Base-by-base conservation (phyloP, 768 basidiomycete species). In the Filobasidium wieringae region DNA sequence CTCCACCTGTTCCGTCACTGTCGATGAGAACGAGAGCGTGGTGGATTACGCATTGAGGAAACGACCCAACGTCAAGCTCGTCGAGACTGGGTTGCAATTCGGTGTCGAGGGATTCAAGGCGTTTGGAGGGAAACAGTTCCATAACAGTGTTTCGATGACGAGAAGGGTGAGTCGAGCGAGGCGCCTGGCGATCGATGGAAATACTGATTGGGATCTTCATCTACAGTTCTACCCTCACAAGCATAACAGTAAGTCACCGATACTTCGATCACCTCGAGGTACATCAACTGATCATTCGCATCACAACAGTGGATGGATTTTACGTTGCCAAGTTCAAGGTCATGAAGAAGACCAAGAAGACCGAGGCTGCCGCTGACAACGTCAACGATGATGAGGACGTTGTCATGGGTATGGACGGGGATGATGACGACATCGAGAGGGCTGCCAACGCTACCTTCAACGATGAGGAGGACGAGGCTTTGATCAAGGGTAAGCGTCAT, bases 261-360 rank as follows among this genome's bases (percentile, higher is more conserved):
- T 11, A 19, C 22, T 2, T 39, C 19, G 12, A n/a, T 31, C n/a
- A 41, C 15, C 7, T n/a, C 4, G 9, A 12, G 32, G 40, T 15
- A 3, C n/a, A 33, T 33, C 17, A 27, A 15, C 1, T 24, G 7
- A 29, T 52, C n/a, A 12, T 53, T 15, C n/a, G n/a, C 4, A 6
- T 34, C 15, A 14, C 12, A 29, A 17, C 47, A 66, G 65, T 97
- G 92, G 95, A 99, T 72, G 95, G 95, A 5, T 99, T 99, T 80
- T 99, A 81, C 73, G 92, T 97, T 55, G 93, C 93, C 59, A 97
- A 97, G 75, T 88, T 99, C 80, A 92, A 87, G 75, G 84, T 97
- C n/a, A 85, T 83, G 71, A 87, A 82, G 74, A 80, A 84, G 59
- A 70, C 76, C 49, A 91, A 66, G 62, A 53, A 60, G 54, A 55